These are phyloP conservation scores for Phytophthora megakarya DNA, from an alignment of 352 stramenopile species.

Conservation along the genomic window DNA sequence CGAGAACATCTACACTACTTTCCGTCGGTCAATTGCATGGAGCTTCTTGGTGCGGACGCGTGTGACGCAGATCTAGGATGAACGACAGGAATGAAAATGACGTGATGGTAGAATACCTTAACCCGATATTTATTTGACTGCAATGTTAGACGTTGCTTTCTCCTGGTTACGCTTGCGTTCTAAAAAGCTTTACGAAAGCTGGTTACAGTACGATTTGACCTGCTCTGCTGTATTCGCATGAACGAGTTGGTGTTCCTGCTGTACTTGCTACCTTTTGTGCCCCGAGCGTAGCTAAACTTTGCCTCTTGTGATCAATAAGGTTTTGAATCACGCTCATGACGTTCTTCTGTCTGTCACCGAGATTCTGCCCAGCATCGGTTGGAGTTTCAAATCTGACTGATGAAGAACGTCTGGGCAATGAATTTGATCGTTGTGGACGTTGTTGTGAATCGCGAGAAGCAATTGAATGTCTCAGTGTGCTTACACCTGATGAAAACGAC, in stretches of 20 bases:
- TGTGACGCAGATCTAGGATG: conserved; percentile 61
- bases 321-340: conserved; percentile 78
- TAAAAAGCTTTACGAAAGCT: no score
- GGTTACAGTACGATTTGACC: conserved; percentile 30
- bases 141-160: not conserved
- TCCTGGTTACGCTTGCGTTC: not conserved
- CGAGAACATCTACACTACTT: conserved; percentile 76
- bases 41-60: conserved; percentile 59
- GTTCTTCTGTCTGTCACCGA: conserved; percentile 70
- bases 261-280: conserved; percentile 23
- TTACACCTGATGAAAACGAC: not conserved
- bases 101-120: conserved; percentile 17
- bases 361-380: not conserved
- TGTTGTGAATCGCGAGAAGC: conserved; percentile 15
- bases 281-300: conserved; percentile 61
- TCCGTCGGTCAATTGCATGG: conserved; percentile 77
- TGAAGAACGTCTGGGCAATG: conserved; percentile 5
- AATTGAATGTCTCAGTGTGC: conserved; percentile 1
- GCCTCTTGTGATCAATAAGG: conserved; percentile 80
- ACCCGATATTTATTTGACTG: conserved; percentile 38
- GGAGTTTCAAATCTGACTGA: conserved; percentile 6
- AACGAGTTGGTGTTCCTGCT: conserved; percentile 11
- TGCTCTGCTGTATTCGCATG: conserved; percentile 25
- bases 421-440: conserved; percentile 13
- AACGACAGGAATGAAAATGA: conserved; percentile 9